These are phyloP conservation scores for Microdochium trichocladiopsis DNA, from an alignment of 2,329 filamentous ascomycete genomes.

Conservation along the genomic window DNA sequence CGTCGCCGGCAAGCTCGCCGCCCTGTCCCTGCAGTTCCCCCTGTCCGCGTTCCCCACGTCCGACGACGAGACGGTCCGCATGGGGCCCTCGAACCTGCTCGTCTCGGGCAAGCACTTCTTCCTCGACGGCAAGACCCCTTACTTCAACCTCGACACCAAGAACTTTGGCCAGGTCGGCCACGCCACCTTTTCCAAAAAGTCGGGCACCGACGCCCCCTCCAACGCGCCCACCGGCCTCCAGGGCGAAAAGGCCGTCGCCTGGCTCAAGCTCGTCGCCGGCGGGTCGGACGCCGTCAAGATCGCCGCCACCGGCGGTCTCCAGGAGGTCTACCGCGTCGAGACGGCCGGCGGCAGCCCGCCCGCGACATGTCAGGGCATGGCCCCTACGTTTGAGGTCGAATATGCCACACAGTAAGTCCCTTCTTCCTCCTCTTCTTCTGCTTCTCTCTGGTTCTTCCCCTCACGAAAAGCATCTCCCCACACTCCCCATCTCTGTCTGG, in stretches of 20 bases:
- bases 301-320: conserved; percentile 54
- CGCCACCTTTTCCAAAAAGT: conserved; percentile 55
- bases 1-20: conserved; percentile 57
- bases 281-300: conserved; percentile 8
- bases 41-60: conserved; percentile 27
- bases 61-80: conserved; percentile 20
- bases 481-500: too few species aligned
- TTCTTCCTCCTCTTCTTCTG: too few species aligned
- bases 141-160: conserved; percentile 68
- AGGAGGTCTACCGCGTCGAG: conserved; percentile 75
- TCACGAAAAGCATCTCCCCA: too few species aligned
- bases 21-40: conserved; percentile 61
- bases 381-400: conserved; percentile 60
- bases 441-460: too few species aligned
- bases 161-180: conserved; percentile 46
- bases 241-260: conserved; percentile 66
- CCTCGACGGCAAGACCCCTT: conserved; percentile 59
- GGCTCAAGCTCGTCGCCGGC: conserved; percentile 64
- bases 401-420: conserved; percentile 85
- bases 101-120: conserved; percentile 81
- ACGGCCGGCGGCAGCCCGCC: conserved; percentile 79
- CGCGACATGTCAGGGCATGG: conserved; percentile 60
- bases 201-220: conserved; percentile 53
- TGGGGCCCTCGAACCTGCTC: conserved; percentile 52
- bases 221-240: conserved; percentile 50